These are phyloP conservation scores for Aspergillus neoniger DNA, from an alignment of 2,329 filamentous ascomycete species.

Conservation along the genomic window DNA sequence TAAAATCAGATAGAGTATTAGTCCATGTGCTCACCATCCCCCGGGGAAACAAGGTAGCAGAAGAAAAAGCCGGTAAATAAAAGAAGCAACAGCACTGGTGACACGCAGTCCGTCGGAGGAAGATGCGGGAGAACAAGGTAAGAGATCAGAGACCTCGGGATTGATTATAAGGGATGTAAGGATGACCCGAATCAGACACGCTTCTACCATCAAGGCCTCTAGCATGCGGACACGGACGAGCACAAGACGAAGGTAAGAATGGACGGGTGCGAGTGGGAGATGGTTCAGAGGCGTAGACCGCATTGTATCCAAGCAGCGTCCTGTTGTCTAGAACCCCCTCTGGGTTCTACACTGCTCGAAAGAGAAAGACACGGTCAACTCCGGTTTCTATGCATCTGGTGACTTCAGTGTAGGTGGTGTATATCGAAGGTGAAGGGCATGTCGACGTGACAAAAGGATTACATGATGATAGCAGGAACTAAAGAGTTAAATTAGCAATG, in stretches of 20 bases:
- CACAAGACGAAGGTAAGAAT: constrained; percentile 19
- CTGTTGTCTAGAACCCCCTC: constrained; percentile 9
- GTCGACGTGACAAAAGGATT: constrained; percentile 36
- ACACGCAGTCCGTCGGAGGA: not conserved
- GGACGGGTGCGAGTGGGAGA: constrained; percentile 21
- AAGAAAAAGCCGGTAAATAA: constrained; percentile 14
- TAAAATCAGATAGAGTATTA: constrained; percentile 35
- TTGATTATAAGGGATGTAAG: constrained; percentile 7
- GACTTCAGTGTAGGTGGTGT: constrained; percentile 27
- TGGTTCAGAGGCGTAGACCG: constrained; percentile 15
- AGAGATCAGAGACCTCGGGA: constrained; percentile 2
- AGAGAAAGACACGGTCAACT: constrained; percentile 38
- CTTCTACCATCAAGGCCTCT: constrained; percentile 37
- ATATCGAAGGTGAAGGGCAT: constrained; percentile 27
- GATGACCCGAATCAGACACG: constrained; percentile 15
- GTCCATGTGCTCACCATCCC: constrained; percentile 26
- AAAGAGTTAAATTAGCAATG: constrained; percentile 5
- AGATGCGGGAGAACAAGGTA: not conserved
- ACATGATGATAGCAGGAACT: constrained; percentile 55
- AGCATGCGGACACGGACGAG: constrained; percentile 22
- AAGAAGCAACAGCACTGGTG: constrained; percentile 13
- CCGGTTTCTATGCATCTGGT: constrained; percentile 41
- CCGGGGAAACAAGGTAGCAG: constrained; percentile 17
- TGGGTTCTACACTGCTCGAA: constrained; percentile 15
- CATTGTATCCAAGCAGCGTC: constrained; percentile 9